Evolutionary conservation across 2,329 filamentous ascomycete species (phyloP).

Genomic region (Aspergillus flavus): DNA sequence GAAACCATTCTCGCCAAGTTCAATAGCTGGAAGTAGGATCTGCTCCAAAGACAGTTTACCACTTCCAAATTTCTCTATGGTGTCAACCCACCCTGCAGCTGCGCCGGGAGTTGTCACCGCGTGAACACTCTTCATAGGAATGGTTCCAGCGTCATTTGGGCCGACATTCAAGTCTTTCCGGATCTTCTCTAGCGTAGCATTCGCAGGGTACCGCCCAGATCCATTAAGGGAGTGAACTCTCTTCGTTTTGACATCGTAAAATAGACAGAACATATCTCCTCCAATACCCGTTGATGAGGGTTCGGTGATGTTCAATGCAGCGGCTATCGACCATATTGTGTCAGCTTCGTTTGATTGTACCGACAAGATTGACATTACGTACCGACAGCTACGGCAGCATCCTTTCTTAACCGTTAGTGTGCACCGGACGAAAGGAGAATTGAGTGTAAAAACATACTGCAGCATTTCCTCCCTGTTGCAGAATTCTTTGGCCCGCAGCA

Average conservation of each 20-base stretch:
- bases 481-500: slow-evolving; percentile 79
- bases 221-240: slow-evolving; percentile 88
- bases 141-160: slow-evolving; percentile 58
- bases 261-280: slow-evolving; percentile 96
- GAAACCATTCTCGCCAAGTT: slow-evolving; percentile 84
- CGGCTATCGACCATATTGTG: slow-evolving; percentile 58
- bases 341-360: slow-evolving; percentile 10
- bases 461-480: slow-evolving; percentile 89
- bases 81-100: slow-evolving; percentile 90
- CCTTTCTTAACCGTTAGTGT: slow-evolving; percentile 53
- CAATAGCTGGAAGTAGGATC: slow-evolving; percentile 79
- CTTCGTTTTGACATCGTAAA: slow-evolving; percentile 80
- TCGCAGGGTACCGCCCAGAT: slow-evolving; percentile 77
- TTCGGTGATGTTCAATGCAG: slow-evolving; percentile 90
- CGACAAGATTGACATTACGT: slow-evolving; percentile 34
- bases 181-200: slow-evolving; percentile 70
- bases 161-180: slow-evolving; percentile 69
- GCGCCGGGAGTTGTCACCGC: slow-evolving; percentile 87
- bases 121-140: slow-evolving; percentile 76
- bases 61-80: slow-evolving; percentile 84
- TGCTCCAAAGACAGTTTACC: slow-evolving; percentile 76
- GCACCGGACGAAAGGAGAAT: neutral
- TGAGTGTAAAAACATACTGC: slow-evolving; percentile 63
- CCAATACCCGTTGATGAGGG: slow-evolving; percentile 92
- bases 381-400: slow-evolving; percentile 94